Conservation (phyloP, 176 grass and related monocot genomes). For the Carex littledalei region DNA sequence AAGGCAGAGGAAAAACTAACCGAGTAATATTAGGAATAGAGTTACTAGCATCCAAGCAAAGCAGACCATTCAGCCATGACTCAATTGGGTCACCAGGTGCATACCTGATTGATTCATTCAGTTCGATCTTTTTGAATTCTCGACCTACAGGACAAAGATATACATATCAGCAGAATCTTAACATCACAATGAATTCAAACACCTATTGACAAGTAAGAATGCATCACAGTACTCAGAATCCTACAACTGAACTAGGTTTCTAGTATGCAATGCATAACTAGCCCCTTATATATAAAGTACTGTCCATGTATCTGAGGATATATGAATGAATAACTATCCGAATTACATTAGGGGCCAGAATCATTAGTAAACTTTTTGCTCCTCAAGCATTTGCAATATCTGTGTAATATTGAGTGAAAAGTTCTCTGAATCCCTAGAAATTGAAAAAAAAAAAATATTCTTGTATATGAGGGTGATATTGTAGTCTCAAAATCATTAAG, state of each 20-base stretch:
- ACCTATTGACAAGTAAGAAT: constrained; percentile 2
- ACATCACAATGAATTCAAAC: background rate
- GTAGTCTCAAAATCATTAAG: background rate
- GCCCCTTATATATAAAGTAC: background rate
- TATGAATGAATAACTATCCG: background rate
- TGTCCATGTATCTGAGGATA: background rate
- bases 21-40: constrained; percentile 81
- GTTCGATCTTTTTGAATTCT: constrained; percentile 90
- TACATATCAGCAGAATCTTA: constrained; percentile 25
- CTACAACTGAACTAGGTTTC: background rate
- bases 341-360: background rate
- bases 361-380: background rate
- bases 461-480: background rate
- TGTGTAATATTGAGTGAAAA: background rate
- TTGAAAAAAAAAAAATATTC: background rate
- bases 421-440: background rate
- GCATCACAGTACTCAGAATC: background rate
- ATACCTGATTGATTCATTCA: constrained; percentile 97
- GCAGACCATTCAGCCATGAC: constrained; percentile 81
- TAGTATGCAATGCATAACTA: background rate
- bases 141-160: constrained; percentile 56
- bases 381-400: background rate
- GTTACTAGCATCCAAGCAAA: constrained; percentile 91
- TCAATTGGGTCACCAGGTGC: constrained; percentile 84
- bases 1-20: constrained; percentile 35